These are phyloP conservation scores for Lentinula boryana DNA, from an alignment of 768 basidiomycete genomes.

Conservation along the genomic window DNA sequence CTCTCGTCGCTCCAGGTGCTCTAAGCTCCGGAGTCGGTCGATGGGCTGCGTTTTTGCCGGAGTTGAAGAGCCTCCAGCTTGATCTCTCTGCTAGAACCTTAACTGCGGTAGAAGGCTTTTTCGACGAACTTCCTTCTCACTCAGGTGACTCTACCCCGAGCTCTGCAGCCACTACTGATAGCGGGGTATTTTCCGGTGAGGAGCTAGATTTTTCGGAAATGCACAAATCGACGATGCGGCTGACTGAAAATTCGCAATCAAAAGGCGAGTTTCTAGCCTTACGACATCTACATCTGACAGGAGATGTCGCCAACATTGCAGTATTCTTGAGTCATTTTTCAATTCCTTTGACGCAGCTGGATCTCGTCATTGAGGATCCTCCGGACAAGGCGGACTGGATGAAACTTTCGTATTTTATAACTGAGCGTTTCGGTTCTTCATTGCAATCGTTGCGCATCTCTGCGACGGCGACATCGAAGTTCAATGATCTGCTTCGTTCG, in stretches of 20 bases:
- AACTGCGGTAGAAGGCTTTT: constrained; percentile 76
- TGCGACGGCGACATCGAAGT: constrained; percentile 69
- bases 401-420: constrained; percentile 58
- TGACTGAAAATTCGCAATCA: constrained; percentile 47
- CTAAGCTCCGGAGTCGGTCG: constrained; percentile 63
- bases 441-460: constrained; percentile 56
- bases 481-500: constrained; percentile 75
- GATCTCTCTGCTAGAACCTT: constrained; percentile 65
- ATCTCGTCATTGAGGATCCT: constrained; percentile 76
- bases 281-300: constrained; percentile 59
- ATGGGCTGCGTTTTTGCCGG: constrained; percentile 63
- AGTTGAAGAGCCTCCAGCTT: constrained; percentile 58
- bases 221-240: constrained; percentile 58
- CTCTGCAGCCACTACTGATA: constrained; percentile 63
- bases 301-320: constrained; percentile 62
- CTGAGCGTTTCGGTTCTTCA: constrained; percentile 53
- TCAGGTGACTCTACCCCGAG: constrained; percentile 71
- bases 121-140: constrained; percentile 56
- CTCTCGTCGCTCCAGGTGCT: constrained; percentile 71
- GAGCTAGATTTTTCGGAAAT: constrained; percentile 74
- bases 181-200: constrained; percentile 72
- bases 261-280: constrained; percentile 54
- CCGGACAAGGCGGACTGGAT: constrained; percentile 73
- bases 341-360: constrained; percentile 59
- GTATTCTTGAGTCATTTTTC: constrained; percentile 68